These are phyloP conservation scores for Lobosporangium transversale DNA, from an alignment of 192 early-diverging fungal genomes.

Conservation along the genomic window DNA sequence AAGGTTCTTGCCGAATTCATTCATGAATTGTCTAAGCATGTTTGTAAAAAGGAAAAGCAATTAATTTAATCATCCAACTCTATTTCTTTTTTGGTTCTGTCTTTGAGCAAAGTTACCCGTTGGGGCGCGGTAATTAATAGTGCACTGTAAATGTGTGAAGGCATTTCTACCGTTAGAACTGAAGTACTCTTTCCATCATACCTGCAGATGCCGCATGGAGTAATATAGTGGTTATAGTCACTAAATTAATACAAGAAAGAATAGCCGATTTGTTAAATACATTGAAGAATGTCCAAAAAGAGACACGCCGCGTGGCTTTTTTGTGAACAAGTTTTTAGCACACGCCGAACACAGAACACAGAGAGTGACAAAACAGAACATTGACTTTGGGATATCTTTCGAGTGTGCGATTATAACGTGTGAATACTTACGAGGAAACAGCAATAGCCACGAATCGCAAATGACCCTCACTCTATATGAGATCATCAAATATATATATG, in stretches of 20 bases:
- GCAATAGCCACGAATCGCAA: conserved; percentile 78
- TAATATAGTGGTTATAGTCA: conserved; percentile 44
- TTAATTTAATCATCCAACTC: not conserved
- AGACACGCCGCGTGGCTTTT: conserved; percentile 39
- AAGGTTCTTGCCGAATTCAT: conserved; percentile 52
- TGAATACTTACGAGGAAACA: conserved; percentile 71
- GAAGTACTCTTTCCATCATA: no score
- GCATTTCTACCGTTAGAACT: no score
- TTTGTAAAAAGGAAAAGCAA: not conserved
- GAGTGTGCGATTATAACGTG: not conserved
- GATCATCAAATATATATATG: not conserved
- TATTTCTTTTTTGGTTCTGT: no score
- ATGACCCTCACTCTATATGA: conserved; percentile 74
- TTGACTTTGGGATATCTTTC: not conserved
- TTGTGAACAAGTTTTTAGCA: not conserved
- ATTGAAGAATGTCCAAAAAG: not conserved
- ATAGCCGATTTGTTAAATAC: not conserved
- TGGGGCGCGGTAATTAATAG: no score
- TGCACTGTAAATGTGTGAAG: no score
- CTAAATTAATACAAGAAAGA: conserved; percentile 9
- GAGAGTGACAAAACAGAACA: not conserved
- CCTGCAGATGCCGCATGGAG: conserved; percentile 53
- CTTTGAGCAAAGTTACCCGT: no score
- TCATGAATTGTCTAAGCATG: conserved; percentile 49
- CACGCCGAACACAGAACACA: not conserved